Percentiles rank a stretch among this genome's conserved stretches.
These are phyloP conservation scores for Gilbertella persicaria DNA, from an alignment of 371 early-diverging fungal genomes.

Conservation along the genomic window DNA sequence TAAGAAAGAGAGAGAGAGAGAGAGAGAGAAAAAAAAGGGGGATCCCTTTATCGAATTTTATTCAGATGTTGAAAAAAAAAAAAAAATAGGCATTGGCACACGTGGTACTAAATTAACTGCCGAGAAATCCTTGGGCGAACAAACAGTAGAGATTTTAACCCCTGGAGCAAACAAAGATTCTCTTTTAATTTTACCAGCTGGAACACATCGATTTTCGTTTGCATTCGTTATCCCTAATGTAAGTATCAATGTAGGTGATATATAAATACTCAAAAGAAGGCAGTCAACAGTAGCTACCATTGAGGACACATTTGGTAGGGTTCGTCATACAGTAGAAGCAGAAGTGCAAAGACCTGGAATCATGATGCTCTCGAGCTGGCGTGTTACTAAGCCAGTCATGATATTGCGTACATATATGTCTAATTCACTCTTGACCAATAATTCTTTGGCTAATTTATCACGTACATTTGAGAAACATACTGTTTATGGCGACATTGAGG, in stretches of 20 bases:
- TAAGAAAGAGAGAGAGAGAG: not conserved
- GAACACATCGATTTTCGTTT: slow-evolving; percentile 46
- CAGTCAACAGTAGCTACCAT: slow-evolving; percentile 43
- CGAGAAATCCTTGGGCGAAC: slow-evolving; percentile 37
- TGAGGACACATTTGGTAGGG: slow-evolving; percentile 47
- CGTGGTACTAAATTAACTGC: slow-evolving; percentile 41
- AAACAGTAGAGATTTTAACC: slow-evolving; percentile 27
- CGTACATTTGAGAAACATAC: slow-evolving; percentile 41
- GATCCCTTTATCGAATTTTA: not conserved
- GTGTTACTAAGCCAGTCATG: slow-evolving; percentile 31
- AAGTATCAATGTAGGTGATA: not conserved
- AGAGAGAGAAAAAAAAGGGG: not conserved
- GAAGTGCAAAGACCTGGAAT: slow-evolving; percentile 41
- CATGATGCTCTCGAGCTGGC: slow-evolving; percentile 31
- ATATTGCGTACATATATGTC: slow-evolving; percentile 45
- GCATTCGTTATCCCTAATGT: slow-evolving; percentile 47
- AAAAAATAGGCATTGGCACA: slow-evolving; percentile 36
- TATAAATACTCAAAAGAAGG: not conserved
- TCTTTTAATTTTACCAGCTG: slow-evolving; percentile 23
- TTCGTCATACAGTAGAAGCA: slow-evolving; percentile 40
- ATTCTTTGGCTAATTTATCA: slow-evolving; percentile 38
- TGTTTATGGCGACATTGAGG: slow-evolving; percentile 35
- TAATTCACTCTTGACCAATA: slow-evolving; percentile 41
- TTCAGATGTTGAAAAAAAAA: not conserved
- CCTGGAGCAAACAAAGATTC: slow-evolving; percentile 22